Percentiles rank a stretch among this genome's conserved stretches.
Evolutionary conservation across 176 grass and related monocot species (phyloP).

Genomic region (Alopecurus myosuroides): DNA sequence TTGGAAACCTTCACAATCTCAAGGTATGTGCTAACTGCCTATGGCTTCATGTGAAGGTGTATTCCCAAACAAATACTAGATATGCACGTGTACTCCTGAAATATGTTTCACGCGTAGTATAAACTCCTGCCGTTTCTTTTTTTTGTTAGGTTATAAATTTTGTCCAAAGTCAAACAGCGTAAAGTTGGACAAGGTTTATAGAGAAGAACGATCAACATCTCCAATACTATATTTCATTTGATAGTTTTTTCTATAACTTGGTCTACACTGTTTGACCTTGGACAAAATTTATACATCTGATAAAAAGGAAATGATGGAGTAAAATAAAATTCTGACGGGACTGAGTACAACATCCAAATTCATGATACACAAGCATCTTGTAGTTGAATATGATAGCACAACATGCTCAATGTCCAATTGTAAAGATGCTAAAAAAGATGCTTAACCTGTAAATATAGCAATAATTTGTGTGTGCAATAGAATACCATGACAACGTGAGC

Average conservation of each 20-base stretch:
- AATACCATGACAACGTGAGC: neutral
- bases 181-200: neutral
- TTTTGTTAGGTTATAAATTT: neutral
- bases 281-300: neutral
- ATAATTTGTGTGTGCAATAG: neutral
- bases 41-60: conserved; percentile 17
- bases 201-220: neutral
- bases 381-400: neutral
- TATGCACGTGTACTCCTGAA: neutral
- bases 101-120: neutral
- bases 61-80: neutral
- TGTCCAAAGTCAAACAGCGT: neutral
- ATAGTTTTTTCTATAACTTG: neutral
- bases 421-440: neutral
- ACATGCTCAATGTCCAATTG: conserved; percentile 8
- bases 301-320: neutral
- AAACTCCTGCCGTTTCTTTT: neutral
- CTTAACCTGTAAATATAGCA: neutral
- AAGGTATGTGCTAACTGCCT: conserved; percentile 53
- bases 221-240: neutral
- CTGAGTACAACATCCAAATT: neutral
- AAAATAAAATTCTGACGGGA: neutral
- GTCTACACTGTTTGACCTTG: neutral
- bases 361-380: neutral
- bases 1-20: conserved; percentile 64